Base-by-base conservation (phyloP, 768 basidiomycete genomes). In the Boletus vinaceobasis region DNA sequence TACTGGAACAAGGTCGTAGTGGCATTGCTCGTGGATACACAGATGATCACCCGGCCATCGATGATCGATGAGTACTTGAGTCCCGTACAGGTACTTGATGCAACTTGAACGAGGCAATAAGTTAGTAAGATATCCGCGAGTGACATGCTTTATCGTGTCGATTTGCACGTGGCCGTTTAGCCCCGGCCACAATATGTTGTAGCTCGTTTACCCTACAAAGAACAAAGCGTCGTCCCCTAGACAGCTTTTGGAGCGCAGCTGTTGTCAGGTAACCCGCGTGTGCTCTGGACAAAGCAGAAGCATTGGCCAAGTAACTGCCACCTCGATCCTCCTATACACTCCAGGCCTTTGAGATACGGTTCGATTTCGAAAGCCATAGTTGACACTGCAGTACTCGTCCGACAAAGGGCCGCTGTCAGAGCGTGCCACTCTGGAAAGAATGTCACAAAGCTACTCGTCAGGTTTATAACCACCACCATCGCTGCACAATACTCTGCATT, bases 11-110 rank as follows among this genome's bases (percentile, higher is more conserved):
- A 69, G 96, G 96, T 0, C 74, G 93, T 43, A 89, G 82, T 60
- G 96, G 96, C 6, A 87, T 96, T 43, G 93, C 96, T 37, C 80
- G 87, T 57, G 92, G 89, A 10, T 98, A 98, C 68, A 79, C 79
- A 44, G 87, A 89, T 45, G 74, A 77, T 55, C 71, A 67, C 48
- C 50, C 43, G 27, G 26, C 23, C 0, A 9, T 6, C 8, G 29
- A 29, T 29, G 29, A 29, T 29, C 29, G 29, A 55, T 17, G 59
- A 50, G 26, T 11, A 35, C 11, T 29, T 17, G 59, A 50, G 26
- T 11, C 38, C 11, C 33, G 19, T 44, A n/a, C n/a, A n/a, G n/a
- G n/a, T n/a, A 13, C 27, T 37, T 40, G 50, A 52, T 26, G 23
- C n/a, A 15, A n/a, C n/a, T n/a, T n/a, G n/a, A n/a, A 45, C 29